phyloP scores from a whole-genome alignment of 495 filamentous ascomycete species.

The Aspergillus diversus region DNA sequence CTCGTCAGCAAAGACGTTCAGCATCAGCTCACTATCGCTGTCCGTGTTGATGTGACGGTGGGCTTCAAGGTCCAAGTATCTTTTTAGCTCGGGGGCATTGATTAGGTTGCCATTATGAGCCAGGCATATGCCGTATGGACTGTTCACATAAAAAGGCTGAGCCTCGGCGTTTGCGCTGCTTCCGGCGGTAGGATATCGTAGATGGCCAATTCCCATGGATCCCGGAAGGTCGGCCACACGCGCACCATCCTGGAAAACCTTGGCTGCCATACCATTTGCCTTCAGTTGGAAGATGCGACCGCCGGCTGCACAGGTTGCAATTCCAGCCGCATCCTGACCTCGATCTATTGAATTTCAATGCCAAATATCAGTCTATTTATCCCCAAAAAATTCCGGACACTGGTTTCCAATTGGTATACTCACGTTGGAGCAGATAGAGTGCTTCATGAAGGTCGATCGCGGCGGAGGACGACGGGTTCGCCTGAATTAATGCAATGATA shows the following conservation, averaged over 20 bases:
- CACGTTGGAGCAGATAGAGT: conserved; percentile 81
- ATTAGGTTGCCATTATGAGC: conserved; percentile 91
- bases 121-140: conserved; percentile 76
- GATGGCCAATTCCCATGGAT: conserved; percentile 86
- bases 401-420: conserved; percentile 26
- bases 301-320: conserved; percentile 72
- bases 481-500: conserved; percentile 80
- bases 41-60: conserved; percentile 98
- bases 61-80: conserved; percentile 82
- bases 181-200: conserved; percentile 90
- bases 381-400: neutral
- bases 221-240: conserved; percentile 79
- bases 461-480: conserved; percentile 63
- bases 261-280: conserved; percentile 88
- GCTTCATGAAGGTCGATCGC: conserved; percentile 87
- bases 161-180: conserved; percentile 68
- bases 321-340: conserved; percentile 92
- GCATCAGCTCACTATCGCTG: conserved; percentile 90
- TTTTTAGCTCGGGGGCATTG: conserved; percentile 80
- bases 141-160: conserved; percentile 90
- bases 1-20: conserved; percentile 94
- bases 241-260: conserved; percentile 80
- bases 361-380: conserved; percentile 4
- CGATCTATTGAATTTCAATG: conserved; percentile 43
- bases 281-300: conserved; percentile 90